Percentiles rank a stretch among this genome's conserved stretches.
These are phyloP conservation scores for Macrocybe sp. DNA, from an alignment of 1,284 basidiomycete genomes.

Conservation along the genomic window DNA sequence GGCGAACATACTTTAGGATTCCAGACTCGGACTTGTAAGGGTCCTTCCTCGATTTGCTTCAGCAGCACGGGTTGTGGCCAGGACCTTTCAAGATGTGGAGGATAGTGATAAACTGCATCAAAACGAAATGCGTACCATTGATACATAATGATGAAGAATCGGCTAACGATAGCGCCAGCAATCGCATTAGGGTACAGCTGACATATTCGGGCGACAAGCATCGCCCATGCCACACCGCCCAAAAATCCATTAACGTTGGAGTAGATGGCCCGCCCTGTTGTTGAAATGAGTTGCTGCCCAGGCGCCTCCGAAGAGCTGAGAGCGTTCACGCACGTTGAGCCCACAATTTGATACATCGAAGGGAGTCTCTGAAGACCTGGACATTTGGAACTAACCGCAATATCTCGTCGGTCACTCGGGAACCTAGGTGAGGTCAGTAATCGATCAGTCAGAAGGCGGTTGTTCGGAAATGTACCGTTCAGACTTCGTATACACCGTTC, in stretches of 20 bases:
- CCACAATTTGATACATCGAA: conserved; percentile 98
- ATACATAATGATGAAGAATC: conserved; percentile 96
- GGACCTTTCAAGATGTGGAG: conserved; percentile 46
- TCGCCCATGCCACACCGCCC: conserved; percentile 98
- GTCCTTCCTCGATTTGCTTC: conserved; percentile 95
- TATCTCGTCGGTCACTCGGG: conserved; percentile 95
- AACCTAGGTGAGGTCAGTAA: conserved; percentile 49
- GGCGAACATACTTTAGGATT: conserved; percentile 79
- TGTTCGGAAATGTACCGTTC: conserved; percentile 56
- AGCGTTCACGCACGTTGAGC: conserved; percentile 71
- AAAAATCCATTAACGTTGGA: conserved; percentile 98
- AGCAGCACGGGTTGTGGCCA: conserved; percentile 98
- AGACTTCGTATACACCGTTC: conserved; percentile 94
- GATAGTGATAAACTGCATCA: conserved; percentile 1
- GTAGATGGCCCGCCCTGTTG: conserved; percentile 87
- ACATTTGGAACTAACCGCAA: conserved; percentile 94
- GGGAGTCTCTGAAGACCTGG: conserved; percentile 88
- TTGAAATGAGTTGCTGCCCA: conserved; percentile 8
- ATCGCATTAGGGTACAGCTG: conserved; percentile 96
- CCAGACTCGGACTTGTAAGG: conserved; percentile 93
- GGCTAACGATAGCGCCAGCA: conserved; percentile 92
- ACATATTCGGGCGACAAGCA: conserved; percentile 97
- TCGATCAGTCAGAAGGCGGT: background rate
- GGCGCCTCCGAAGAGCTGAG: conserved; percentile 1
- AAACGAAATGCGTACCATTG: conserved; percentile 62